Conservation (phyloP, 768 basidiomycete species). For the Holtermanniella nyarrowii region DNA sequence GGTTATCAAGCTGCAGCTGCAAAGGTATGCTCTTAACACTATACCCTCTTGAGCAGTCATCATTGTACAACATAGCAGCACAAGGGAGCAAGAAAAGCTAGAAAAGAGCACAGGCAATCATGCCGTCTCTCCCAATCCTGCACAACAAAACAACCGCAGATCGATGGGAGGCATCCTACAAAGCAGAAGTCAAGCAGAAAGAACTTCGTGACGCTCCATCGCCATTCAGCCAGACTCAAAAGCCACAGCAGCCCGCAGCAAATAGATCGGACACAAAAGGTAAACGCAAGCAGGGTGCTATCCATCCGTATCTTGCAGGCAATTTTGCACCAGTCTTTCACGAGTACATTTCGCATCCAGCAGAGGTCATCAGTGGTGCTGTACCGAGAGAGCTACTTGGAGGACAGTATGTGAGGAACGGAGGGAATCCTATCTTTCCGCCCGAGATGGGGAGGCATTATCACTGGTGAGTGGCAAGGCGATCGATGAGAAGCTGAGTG, state of each 20-base stretch:
- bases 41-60: too few species aligned
- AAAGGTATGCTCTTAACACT: too few species aligned
- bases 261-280: too few species aligned
- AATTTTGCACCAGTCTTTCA: conserved; percentile 41
- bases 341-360: conserved; percentile 35
- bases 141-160: background rate
- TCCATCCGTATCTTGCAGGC: conserved; percentile 41
- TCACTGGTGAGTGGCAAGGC: conserved; percentile 27
- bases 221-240: too few species aligned
- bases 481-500: background rate
- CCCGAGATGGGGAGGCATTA: conserved; percentile 35
- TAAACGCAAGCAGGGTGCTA: background rate
- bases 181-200: background rate
- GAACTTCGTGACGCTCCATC: background rate
- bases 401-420: conserved; percentile 43
- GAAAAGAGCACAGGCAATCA: background rate
- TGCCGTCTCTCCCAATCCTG: background rate
- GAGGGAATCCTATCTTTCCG: conserved; percentile 40
- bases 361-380: conserved; percentile 23
- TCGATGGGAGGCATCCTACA: background rate
- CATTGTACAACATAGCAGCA: too few species aligned
- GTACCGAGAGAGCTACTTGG: conserved; percentile 39
- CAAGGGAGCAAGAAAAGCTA: too few species aligned
- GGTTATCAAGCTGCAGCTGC: too few species aligned
- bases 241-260: too few species aligned